Conservation (phyloP, 1,139 yeast genomes). For the Hyphopichia burtonii region DNA sequence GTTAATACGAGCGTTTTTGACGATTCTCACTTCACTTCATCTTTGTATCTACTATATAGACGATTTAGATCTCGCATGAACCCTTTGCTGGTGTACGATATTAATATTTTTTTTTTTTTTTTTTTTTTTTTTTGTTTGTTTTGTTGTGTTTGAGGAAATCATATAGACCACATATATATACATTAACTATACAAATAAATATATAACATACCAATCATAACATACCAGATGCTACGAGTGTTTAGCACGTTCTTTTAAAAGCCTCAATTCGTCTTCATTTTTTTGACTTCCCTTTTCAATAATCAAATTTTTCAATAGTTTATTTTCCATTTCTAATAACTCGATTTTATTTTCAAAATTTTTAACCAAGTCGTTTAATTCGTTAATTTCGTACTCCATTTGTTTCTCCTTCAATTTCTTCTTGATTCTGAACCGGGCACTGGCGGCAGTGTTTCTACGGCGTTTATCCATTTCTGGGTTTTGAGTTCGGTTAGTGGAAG, state of each 20-base stretch:
- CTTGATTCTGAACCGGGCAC: conserved; percentile 76
- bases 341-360: conserved; percentile 57
- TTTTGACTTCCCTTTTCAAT: conserved; percentile 58
- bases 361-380: conserved; percentile 59
- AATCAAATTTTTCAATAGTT: conserved; percentile 66
- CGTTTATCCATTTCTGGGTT: conserved; percentile 52
- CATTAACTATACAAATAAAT: no score
- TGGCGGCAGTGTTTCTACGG: conserved; percentile 76
- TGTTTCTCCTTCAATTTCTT: conserved; percentile 83
- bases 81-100: no score
- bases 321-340: conserved; percentile 62
- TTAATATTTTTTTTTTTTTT: no score
- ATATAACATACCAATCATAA: not conserved
- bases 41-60: no score
- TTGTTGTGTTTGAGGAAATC: no score
- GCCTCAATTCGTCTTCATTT: conserved; percentile 39
- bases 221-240: not conserved
- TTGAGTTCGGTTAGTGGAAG: not conserved
- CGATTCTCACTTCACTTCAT: no score
- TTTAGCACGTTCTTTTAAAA: conserved; percentile 35
- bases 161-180: no score
- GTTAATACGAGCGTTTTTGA: no score
- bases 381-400: conserved; percentile 67
- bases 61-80: no score
- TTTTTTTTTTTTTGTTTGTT: no score